Evolutionary conservation across 129 eudicot genomes (phyloP).

Genomic region (Flaveria robusta): DNA sequence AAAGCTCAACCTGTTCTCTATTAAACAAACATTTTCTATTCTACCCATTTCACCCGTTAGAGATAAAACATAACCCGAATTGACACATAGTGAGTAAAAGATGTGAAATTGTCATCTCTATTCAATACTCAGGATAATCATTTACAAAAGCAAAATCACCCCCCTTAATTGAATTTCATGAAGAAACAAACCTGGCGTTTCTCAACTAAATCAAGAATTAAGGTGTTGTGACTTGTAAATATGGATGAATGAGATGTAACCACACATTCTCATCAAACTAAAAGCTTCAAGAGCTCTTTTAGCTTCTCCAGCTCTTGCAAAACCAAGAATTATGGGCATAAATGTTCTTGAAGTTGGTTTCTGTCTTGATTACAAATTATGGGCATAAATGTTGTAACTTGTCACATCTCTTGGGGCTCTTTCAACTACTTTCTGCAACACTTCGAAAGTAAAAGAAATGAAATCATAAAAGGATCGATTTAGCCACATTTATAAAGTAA

Average conservation of each 20-base stretch:
- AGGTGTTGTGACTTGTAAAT: slow-evolving; percentile 77
- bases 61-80: no score
- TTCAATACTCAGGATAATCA: not conserved
- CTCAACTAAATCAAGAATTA: slow-evolving; percentile 85
- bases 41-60: not conserved
- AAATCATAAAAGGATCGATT: no score
- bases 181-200: slow-evolving; percentile 62
- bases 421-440: no score
- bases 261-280: slow-evolving; percentile 85
- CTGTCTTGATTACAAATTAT: no score
- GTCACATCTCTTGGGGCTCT: no score
- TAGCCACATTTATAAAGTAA: no score
- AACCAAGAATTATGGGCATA: slow-evolving; percentile 90
- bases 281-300: slow-evolving; percentile 73
- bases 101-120: not conserved
- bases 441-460: no score
- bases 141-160: not conserved
- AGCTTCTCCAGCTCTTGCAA: slow-evolving; percentile 76
- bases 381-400: no score
- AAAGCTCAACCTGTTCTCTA: not conserved
- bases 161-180: not conserved
- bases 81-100: not conserved
- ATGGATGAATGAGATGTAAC: slow-evolving; percentile 78
- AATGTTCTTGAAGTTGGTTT: slow-evolving; percentile 73
- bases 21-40: not conserved